Evolutionary conservation across 176 grass and related monocot genomes (phyloP).

Genomic region (Carex cristatella): DNA sequence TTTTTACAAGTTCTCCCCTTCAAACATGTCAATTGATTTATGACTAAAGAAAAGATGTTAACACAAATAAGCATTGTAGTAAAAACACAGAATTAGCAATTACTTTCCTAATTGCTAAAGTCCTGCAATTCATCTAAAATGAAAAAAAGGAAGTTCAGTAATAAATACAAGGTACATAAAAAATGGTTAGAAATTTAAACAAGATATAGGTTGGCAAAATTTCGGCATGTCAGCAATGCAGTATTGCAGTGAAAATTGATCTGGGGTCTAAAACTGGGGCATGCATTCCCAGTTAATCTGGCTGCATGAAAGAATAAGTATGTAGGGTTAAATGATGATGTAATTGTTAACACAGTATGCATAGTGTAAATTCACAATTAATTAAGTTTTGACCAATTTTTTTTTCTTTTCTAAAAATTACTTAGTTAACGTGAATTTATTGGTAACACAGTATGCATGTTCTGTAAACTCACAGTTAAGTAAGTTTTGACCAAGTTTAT

Average conservation of each 20-base stretch:
- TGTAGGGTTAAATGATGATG: slow-evolving; percentile 1
- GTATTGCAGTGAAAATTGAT: neutral
- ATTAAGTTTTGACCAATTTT: neutral
- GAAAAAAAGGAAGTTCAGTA: neutral
- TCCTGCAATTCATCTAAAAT: neutral
- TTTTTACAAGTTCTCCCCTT: neutral
- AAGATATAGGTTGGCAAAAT: neutral
- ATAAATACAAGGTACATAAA: neutral
- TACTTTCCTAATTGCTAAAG: neutral
- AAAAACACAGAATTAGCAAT: neutral
- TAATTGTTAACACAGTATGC: neutral
- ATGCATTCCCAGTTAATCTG: neutral
- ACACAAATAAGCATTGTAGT: neutral
- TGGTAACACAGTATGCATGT: too few relatives aligned
- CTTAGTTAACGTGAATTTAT: neutral
- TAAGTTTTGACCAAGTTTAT: neutral
- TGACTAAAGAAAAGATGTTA: neutral
- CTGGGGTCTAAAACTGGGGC: neutral
- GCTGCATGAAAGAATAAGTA: neutral
- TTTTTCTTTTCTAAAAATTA: neutral
- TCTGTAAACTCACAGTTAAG: neutral
- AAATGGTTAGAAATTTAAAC: neutral
- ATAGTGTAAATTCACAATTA: neutral
- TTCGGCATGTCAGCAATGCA: neutral
- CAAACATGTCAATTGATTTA: neutral